Conservation (phyloP, 768 basidiomycete species). For the Leccinum boreale region DNA sequence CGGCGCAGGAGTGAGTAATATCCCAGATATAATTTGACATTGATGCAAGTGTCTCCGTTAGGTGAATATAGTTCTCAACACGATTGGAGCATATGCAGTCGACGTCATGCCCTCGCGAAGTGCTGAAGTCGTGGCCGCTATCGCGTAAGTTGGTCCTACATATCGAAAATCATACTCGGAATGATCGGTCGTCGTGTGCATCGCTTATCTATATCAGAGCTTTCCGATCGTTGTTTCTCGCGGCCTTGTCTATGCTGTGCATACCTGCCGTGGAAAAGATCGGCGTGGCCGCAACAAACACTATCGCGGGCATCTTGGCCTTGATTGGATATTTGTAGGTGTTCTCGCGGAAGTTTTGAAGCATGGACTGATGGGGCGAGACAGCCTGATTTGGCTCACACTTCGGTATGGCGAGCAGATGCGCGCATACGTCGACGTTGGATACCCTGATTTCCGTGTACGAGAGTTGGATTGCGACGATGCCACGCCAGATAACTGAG, state of each 20-base stretch:
- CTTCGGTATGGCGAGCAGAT: slow-evolving; percentile 57
- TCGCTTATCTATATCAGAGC: slow-evolving; percentile 8
- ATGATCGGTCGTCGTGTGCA: not conserved
- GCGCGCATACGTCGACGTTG: slow-evolving; percentile 55
- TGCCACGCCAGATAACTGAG: not conserved
- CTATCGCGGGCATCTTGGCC: slow-evolving; percentile 41
- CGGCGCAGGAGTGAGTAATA: slow-evolving; percentile 53
- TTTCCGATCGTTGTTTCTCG: slow-evolving; percentile 22
- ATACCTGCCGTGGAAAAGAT: slow-evolving; percentile 46
- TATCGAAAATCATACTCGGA: not conserved
- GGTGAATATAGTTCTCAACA: slow-evolving; percentile 57
- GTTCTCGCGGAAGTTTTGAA: not conserved
- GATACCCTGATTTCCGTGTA: slow-evolving; percentile 38
- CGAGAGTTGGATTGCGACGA: not conserved
- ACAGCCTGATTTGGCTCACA: slow-evolving; percentile 49
- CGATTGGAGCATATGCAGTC: slow-evolving; percentile 53
- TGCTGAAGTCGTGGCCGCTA: slow-evolving; percentile 59
- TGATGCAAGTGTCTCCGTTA: slow-evolving; percentile 20
- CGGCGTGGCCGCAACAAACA: slow-evolving; percentile 51
- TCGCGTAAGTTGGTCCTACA: slow-evolving; percentile 38
- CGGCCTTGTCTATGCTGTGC: slow-evolving; percentile 11
- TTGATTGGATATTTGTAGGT: slow-evolving; percentile 55
- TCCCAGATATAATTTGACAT: not conserved
- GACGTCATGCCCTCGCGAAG: slow-evolving; percentile 60
- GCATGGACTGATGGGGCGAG: not conserved